These are phyloP conservation scores for Populus hybrid DNA, from an alignment of 441 rosid species.

Conservation along the genomic window DNA sequence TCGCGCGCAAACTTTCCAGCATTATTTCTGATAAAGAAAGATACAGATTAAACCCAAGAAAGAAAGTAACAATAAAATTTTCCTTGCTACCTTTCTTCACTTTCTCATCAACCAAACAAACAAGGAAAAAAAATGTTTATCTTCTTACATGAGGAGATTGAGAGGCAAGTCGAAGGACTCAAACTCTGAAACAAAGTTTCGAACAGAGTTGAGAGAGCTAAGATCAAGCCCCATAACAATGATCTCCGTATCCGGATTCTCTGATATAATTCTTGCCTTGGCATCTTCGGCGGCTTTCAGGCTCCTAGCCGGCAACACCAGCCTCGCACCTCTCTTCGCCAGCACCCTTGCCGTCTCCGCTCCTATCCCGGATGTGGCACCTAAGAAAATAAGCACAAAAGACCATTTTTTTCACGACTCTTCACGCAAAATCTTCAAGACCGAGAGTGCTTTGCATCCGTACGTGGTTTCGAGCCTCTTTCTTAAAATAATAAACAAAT, in stretches of 20 bases:
- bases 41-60: background rate
- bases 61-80: background rate
- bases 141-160: constrained; percentile 75
- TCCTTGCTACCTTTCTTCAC: background rate
- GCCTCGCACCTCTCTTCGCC: constrained; percentile 69
- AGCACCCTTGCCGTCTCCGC: constrained; percentile 87
- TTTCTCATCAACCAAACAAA: constrained; percentile 25
- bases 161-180: constrained; percentile 67
- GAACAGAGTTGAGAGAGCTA: constrained; percentile 73
- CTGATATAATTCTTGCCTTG: constrained; percentile 60
- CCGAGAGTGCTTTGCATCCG: background rate
- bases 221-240: constrained; percentile 80
- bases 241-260: constrained; percentile 62
- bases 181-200: constrained; percentile 61
- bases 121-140: background rate
- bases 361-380: constrained; percentile 96
- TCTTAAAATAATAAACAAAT: background rate
- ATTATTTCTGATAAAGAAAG: constrained; percentile 54
- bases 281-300: constrained; percentile 81
- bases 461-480: background rate
- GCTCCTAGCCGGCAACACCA: constrained; percentile 77
- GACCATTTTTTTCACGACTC: background rate
- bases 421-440: background rate
- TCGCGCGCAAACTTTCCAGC: constrained; percentile 84
- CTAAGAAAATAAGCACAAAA: constrained; percentile 22